Conservation (phyloP, 192 early-diverging fungal species). For the Diversispora epigaea region DNA sequence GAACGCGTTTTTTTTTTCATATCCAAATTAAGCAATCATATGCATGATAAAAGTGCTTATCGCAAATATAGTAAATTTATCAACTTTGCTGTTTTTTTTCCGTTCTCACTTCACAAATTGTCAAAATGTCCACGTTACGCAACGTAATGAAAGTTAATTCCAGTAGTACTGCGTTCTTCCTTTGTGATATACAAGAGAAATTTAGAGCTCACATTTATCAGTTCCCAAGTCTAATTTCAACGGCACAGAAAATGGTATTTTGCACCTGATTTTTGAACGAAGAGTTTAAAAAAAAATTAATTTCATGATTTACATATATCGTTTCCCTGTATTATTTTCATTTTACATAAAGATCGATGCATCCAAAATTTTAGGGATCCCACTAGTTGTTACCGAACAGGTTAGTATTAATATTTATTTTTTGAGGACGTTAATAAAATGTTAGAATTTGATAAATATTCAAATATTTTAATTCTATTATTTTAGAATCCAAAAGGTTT, state of each 20-base stretch:
- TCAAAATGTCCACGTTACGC: slow-evolving; percentile 34
- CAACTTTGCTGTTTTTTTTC: too few relatives aligned
- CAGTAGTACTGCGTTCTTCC: slow-evolving; percentile 76
- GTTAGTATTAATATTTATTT: slow-evolving; percentile 28
- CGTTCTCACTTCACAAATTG: background rate
- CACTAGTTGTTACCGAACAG: slow-evolving; percentile 92
- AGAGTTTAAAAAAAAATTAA: background rate
- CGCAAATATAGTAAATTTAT: too few relatives aligned
- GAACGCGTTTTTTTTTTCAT: too few relatives aligned
- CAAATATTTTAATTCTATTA: background rate
- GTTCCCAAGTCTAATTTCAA: slow-evolving; percentile 76
- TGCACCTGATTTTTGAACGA: background rate
- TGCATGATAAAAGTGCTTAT: too few relatives aligned
- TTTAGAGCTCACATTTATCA: slow-evolving; percentile 78
- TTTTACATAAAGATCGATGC: slow-evolving; percentile 58
- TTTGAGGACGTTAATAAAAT: background rate
- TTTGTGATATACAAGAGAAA: slow-evolving; percentile 92
- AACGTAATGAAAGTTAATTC: slow-evolving; percentile 55
- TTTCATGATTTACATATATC: too few relatives aligned
- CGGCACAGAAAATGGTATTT: slow-evolving; percentile 83
- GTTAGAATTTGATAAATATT: background rate
- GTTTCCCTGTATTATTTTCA: too few relatives aligned
- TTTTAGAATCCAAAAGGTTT: slow-evolving; percentile 57
- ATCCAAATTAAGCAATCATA: too few relatives aligned
- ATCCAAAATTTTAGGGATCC: slow-evolving; percentile 72